phyloP scores from a whole-genome alignment of 441 rosid species.

The Metrosideros polymorpha region DNA sequence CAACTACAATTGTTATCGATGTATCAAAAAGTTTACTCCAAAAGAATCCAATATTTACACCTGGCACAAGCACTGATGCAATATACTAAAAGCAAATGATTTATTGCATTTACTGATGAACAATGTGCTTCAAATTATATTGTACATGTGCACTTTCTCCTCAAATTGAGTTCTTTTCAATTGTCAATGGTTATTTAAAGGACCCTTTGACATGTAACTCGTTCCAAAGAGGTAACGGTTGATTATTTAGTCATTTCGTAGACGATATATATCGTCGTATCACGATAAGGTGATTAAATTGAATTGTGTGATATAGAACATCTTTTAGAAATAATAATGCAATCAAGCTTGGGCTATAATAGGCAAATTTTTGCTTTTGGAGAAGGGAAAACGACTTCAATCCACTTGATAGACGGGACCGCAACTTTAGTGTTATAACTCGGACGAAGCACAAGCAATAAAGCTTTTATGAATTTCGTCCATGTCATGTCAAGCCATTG shows the following conservation, averaged over 20 bases:
- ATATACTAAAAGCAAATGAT: accelerated
- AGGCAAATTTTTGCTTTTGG: background rate
- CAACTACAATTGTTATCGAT: background rate
- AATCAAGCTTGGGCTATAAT: background rate
- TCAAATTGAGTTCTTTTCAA: background rate
- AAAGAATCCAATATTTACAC: background rate
- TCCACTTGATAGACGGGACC: background rate
- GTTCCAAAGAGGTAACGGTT: background rate
- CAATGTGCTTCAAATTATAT: background rate
- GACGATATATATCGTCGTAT: background rate
- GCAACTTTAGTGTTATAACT: background rate
- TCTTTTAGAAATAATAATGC: background rate
- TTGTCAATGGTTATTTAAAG: background rate
- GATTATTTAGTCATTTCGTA: background rate
- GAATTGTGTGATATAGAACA: background rate
- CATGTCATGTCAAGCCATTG: background rate
- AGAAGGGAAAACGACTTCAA: background rate
- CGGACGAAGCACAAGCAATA: background rate
- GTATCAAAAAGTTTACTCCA: background rate
- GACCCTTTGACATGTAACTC: background rate
- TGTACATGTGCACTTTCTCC: background rate
- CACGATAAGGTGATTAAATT: background rate
- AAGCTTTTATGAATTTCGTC: background rate
- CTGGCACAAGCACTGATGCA: background rate
- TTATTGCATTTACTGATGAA: background rate